phyloP scores from a whole-genome alignment of 805 yeast genomes.

The Nakazawaea ambrosiae region DNA sequence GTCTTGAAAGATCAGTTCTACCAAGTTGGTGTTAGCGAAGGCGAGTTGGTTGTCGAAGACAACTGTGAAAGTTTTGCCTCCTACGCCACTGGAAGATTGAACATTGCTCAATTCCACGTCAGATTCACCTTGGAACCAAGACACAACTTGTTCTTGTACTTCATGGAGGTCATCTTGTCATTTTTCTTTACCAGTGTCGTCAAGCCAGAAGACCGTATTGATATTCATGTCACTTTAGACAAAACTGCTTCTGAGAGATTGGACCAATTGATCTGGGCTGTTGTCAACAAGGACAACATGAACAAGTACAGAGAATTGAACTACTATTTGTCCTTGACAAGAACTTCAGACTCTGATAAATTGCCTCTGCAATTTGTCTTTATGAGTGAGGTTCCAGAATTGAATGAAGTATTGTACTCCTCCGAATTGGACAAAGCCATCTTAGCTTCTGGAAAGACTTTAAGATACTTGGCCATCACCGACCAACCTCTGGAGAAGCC shows the following conservation, averaged over 20 bases:
- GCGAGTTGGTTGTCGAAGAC: constrained; percentile 49
- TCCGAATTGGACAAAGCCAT: constrained; percentile 33
- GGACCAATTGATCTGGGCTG: constrained; percentile 72
- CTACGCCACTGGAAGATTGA: constrained; percentile 86
- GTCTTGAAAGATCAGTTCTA: constrained; percentile 62
- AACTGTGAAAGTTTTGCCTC: constrained; percentile 53
- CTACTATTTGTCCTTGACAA: constrained; percentile 81
- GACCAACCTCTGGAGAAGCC: constrained; percentile 82
- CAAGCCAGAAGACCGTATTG: constrained; percentile 52
- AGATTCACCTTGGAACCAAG: constrained; percentile 67
- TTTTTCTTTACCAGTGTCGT: constrained; percentile 50
- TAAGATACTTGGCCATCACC: constrained; percentile 71
- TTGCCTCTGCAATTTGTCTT: constrained; percentile 73
- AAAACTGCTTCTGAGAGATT: constrained; percentile 33
- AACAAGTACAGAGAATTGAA: constrained; percentile 64
- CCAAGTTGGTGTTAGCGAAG: constrained; percentile 59
- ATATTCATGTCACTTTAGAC: constrained; percentile 51
- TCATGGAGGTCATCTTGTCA: constrained; percentile 55
- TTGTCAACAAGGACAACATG: constrained; percentile 84
- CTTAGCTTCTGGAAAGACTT: constrained; percentile 26
- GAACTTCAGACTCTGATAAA: constrained; percentile 62
- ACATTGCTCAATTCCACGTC: constrained; percentile 56
- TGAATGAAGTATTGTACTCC: constrained; percentile 58
- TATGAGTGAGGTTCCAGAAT: constrained; percentile 85
- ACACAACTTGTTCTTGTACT: constrained; percentile 66